A percentile compares a stretch with the other conserved stretches of the same genome.
These are phyloP conservation scores for Parafenestella ontariensis DNA, from an alignment of 2,329 filamentous ascomycete genomes.

Conservation along the genomic window DNA sequence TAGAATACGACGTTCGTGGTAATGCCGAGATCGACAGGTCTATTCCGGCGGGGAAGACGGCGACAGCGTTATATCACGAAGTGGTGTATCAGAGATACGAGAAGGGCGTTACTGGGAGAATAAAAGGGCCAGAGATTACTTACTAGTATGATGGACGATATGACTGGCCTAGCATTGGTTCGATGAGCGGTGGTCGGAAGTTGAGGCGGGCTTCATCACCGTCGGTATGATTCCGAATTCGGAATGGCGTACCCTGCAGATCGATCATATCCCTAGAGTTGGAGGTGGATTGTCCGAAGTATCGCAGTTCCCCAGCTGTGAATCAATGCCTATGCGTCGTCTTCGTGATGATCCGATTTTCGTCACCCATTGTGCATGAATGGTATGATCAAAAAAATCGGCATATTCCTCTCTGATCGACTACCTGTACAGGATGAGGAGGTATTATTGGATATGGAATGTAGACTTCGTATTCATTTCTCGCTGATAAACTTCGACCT, in stretches of 20 bases:
- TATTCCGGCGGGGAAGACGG: conserved; percentile 21
- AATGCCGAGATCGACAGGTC: conserved; percentile 2
- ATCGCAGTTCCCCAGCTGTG: neutral
- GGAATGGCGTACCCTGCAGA: conserved; percentile 13
- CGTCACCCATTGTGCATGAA: neutral
- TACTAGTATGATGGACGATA: neutral
- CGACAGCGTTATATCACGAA: neutral
- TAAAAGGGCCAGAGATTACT: neutral
- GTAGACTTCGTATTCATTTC: too few relatives aligned
- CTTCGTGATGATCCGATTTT: too few relatives aligned
- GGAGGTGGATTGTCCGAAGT: neutral
- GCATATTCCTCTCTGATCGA: too few relatives aligned
- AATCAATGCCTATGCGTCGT: too few relatives aligned
- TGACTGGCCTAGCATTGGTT: neutral
- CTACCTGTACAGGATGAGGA: too few relatives aligned
- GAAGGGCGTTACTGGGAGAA: neutral
- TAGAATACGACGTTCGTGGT: neutral
- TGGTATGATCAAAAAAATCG: too few relatives aligned
- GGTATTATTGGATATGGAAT: too few relatives aligned
- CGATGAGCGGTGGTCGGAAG: neutral
- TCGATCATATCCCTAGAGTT: neutral
- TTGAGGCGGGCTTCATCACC: neutral
- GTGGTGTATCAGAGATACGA: too few relatives aligned
- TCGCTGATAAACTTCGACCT: too few relatives aligned
- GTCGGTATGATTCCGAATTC: conserved; percentile 12